phyloP scores from a whole-genome alignment of 495 filamentous ascomycete species.

The Neurospora sp. region DNA sequence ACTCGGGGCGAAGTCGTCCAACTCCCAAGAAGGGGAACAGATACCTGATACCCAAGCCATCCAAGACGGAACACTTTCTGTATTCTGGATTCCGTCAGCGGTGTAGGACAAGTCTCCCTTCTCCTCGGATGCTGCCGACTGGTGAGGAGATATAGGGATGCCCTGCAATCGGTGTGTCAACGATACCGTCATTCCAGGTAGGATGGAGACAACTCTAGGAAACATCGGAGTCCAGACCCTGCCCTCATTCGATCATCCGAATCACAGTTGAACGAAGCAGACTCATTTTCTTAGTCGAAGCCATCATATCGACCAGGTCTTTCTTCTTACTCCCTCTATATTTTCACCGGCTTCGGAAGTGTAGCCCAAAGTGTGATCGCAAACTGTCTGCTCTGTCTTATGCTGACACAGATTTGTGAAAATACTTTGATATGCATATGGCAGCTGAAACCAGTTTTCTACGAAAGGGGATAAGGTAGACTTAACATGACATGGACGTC shows the following conservation, averaged over 20 bases:
- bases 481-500: not conserved
- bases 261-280: not conserved
- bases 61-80: not conserved
- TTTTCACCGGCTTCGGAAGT: not conserved
- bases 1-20: not conserved
- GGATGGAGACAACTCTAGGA: not conserved
- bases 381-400: not conserved
- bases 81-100: not conserved
- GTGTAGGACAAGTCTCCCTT: not conserved
- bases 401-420: not conserved
- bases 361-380: not conserved
- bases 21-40: not conserved
- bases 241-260: not conserved
- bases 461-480: not conserved
- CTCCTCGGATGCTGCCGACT: not conserved
- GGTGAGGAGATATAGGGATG: too few relatives aligned
- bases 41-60: not conserved
- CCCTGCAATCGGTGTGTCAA: not conserved
- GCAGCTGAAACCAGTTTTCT: not conserved
- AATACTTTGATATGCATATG: not conserved
- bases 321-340: not conserved
- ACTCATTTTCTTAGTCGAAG: not conserved
- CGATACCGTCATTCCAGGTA: not conserved
- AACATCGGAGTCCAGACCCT: not conserved
- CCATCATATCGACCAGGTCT: not conserved